Evolutionary conservation across 192 early-diverging fungal species (phyloP).

Genomic region (Gigaspora rosea): DNA sequence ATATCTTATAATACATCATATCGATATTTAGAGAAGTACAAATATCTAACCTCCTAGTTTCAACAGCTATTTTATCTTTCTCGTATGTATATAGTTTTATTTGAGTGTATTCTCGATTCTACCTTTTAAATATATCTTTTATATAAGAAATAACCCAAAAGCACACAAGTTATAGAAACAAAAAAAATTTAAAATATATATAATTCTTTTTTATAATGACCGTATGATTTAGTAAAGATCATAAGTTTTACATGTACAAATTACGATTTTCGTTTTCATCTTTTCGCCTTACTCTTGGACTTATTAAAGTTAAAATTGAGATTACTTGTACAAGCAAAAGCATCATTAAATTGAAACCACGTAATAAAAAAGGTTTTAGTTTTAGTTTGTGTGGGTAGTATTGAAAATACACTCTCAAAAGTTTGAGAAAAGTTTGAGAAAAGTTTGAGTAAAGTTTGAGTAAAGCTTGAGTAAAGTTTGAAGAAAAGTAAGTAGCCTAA

Average conservation of each 20-base stretch:
- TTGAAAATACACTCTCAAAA: background rate
- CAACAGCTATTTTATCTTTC: too few relatives aligned
- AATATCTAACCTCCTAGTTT: too few relatives aligned
- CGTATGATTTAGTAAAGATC: background rate
- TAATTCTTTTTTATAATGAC: conserved; percentile 4
- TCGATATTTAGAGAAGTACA: too few relatives aligned
- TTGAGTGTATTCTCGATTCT: too few relatives aligned
- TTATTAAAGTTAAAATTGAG: background rate
- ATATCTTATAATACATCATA: too few relatives aligned
- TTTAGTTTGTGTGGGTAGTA: conserved; percentile 1
- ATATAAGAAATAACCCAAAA: too few relatives aligned
- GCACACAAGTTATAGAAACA: too few relatives aligned
- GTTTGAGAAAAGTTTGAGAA: background rate
- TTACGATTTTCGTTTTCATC: conserved; percentile 7
- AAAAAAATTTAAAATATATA: too few relatives aligned
- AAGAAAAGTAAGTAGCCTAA: background rate
- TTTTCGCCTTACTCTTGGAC: background rate
- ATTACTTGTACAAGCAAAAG: conserved; percentile 3
- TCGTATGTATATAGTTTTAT: too few relatives aligned
- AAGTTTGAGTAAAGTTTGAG: background rate
- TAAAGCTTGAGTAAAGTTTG: conserved; percentile 1
- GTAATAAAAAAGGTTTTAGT: background rate
- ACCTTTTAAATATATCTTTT: too few relatives aligned
- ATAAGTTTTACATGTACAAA: conserved; percentile 13
- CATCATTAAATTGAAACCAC: conserved; percentile 11